Conservation (phyloP, 495 filamentous ascomycete species). For the Penicillium tannophilum region DNA sequence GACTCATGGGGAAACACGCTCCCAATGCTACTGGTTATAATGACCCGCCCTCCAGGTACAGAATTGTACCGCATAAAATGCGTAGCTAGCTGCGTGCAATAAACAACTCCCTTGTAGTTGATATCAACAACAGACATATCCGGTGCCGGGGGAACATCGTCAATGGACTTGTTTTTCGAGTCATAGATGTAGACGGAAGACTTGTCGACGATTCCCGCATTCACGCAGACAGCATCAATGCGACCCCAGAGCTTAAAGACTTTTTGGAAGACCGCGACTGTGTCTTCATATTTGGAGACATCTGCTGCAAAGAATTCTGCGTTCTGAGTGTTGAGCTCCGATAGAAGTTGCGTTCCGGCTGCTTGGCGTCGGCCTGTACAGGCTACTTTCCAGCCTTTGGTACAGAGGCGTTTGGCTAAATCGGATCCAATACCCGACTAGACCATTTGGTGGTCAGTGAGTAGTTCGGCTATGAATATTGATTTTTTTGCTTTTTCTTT, state of each 20-base stretch:
- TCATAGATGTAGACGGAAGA: conserved; percentile 29
- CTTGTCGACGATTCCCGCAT: conserved; percentile 31
- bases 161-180: conserved; percentile 17
- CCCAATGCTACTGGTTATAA: conserved; percentile 33
- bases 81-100: conserved; percentile 30
- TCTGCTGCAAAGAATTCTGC: conserved; percentile 28
- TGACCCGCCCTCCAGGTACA: conserved; percentile 28
- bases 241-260: conserved; percentile 25
- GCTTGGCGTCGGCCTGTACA: conserved; percentile 26
- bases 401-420: conserved; percentile 23
- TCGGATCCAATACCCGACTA: conserved; percentile 37
- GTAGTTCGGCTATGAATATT: background rate
- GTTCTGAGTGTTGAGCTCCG: conserved; percentile 13
- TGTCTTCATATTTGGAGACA: conserved; percentile 28
- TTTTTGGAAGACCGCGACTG: conserved; percentile 22
- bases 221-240: conserved; percentile 32
- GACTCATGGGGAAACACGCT: conserved; percentile 27
- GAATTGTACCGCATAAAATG: conserved; percentile 37
- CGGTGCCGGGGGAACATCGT: conserved; percentile 29
- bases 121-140: conserved; percentile 29
- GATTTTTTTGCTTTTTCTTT: background rate
- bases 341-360: conserved; percentile 21
- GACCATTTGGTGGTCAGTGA: background rate
- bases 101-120: conserved; percentile 35
- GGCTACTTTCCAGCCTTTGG: conserved; percentile 31